Base-by-base conservation (phyloP, 1,284 basidiomycete species). In the Rhodotorula mucilaginosa region DNA sequence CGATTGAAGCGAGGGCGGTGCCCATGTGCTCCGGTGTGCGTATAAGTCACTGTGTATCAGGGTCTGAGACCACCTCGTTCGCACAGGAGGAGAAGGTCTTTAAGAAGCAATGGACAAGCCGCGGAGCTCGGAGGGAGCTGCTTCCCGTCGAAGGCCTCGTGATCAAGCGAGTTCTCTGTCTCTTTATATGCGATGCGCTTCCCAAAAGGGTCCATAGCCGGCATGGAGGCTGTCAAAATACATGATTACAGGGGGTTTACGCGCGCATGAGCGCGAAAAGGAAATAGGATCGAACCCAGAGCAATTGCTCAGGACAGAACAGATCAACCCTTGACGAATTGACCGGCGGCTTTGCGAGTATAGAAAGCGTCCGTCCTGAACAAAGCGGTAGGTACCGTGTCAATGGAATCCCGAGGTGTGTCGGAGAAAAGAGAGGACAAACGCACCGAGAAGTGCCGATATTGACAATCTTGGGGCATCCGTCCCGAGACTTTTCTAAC, bases 401-500 rank as follows among this genome's bases (percentile, higher is more conserved):
- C 6, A 16, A 26, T 31, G 12, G n/a, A 21, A 34, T 47, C 46
- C 12, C 7, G 10, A n/a, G 10, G 12, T 3, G 21, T 46, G 29
- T 29, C 46, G 10, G 39, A 54, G 49, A 21, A 16, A 7, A 51
- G 8, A 46, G 23, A 29, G 26, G 16, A 21, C 10, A 1, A 21
- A 67, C 66, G 54, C 34, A 67, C 66, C 66, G 61, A 34, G 73
- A 74, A 23, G 92, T 90, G 71, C 94, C 94, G 26, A 97, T 84
- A 79, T 99, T 99, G 78, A 99, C 93, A 76, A 99, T 97, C 86
- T 98, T 97, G 2, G 95, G 95, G 83, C 97, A 99, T 0, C 97
- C 97, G 80, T 99, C 97, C 47, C 97, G 85, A 79, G 98, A 96
- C 80, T 99, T 99, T 81, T 99, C 97, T 67, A 99, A 83, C 65